Base-by-base conservation (phyloP, 2,329 filamentous ascomycete genomes). In the Neonectria punicea region DNA sequence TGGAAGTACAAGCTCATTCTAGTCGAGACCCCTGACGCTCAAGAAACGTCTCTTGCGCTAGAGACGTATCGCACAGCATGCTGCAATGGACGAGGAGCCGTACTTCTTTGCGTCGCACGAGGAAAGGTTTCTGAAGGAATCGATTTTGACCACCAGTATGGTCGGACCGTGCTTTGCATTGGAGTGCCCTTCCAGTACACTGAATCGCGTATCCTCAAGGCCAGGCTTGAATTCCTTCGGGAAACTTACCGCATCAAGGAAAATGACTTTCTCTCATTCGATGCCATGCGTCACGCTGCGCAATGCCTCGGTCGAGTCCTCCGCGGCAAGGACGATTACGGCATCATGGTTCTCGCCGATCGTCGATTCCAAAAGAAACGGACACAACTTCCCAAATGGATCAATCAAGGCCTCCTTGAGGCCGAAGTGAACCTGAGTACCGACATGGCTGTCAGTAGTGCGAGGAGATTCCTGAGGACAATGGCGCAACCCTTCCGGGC, bases 1-100 rank as follows among this genome's bases (percentile, higher is more conserved):
- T 99, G 96, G 96, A 98, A 97, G 80, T 98, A 97, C 84, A 99
- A 99, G 79, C 87, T 99, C 70, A 98, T 99, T 70, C 86, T 99
- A 8, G 96, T 99, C 65, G 96, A 99, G 83, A 99, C 97, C 0
- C 96, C 96, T 0, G 96, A 99, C 78, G 93, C 94, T 1, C 96
- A 99, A 80, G 96, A 99, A 81, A 99, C 96, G 0, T 97, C 94
- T 0, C 86, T 99, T 7, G 96, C 96, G 0, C 85, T 99, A 8
- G 96, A 99, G 80, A 98, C 96, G 0, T 99, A 98, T 80, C 92
- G 96, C 62, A 98, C 95, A 9, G 97, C 97, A 2, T 99, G 96
- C 80, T 97, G 94, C 82, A 99, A 99, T 76, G 97, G 96, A 14
- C 90, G 97, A 62, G 96, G 96, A 18, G 97, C 96, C 1, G 91